Evolutionary conservation across 2,329 filamentous ascomycete genomes (phyloP).

Genomic region (Diaporthe destruens): DNA sequence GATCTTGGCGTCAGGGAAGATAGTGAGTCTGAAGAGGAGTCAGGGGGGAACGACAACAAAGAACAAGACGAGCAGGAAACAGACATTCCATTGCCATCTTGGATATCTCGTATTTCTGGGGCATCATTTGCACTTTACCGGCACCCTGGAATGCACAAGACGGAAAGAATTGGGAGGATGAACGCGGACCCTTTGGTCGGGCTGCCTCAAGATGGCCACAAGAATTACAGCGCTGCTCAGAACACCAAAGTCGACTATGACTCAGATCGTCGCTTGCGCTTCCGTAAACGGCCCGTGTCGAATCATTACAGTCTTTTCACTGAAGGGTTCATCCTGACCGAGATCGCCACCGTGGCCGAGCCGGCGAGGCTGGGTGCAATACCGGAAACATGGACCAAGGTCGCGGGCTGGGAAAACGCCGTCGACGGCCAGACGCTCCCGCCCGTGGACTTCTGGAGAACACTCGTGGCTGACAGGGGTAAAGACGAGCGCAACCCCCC

Average conservation of each 20-base stretch:
- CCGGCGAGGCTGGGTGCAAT: neutral
- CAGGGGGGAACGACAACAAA: fast-evolving
- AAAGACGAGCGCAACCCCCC: conserved; percentile 46
- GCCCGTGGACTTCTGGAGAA: conserved; percentile 47
- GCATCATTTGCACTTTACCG: neutral
- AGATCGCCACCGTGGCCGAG: conserved; percentile 40
- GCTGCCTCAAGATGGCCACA: conserved; percentile 43
- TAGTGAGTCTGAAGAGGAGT: neutral
- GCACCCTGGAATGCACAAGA: conserved; percentile 1
- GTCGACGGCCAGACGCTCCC: conserved; percentile 39
- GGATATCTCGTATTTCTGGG: conserved; percentile 35
- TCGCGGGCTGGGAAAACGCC: conserved; percentile 38
- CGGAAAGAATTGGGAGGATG: conserved; percentile 39
- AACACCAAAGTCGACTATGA: neutral
- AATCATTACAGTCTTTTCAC: conserved; percentile 50
- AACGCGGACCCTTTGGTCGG: conserved; percentile 55
- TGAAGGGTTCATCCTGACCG: conserved; percentile 49
- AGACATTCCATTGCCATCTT: neutral
- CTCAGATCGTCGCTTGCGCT: conserved; percentile 25
- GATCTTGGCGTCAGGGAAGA: neutral
- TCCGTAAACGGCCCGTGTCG: conserved; percentile 44
- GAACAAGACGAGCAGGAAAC: neutral
- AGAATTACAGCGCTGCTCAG: conserved; percentile 49
- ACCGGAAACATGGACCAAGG: conserved; percentile 16
- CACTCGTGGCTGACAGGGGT: conserved; percentile 46